Evolutionary conservation across 805 yeast species (phyloP).

Genomic region (Yamadazyma scolyti): DNA sequence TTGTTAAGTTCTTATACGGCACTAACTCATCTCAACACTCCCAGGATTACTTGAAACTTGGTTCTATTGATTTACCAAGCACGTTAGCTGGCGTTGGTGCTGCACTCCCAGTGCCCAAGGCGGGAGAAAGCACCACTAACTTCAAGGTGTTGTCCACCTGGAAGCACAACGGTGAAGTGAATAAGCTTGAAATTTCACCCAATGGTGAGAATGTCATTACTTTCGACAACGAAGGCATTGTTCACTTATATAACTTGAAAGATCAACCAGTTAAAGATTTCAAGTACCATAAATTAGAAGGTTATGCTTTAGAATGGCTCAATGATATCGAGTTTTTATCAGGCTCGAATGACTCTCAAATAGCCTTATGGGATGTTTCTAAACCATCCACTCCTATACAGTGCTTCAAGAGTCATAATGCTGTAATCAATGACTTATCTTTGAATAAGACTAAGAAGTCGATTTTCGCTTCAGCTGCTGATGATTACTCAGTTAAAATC

Average conservation of each 20-base stretch:
- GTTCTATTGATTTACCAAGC: constrained; percentile 45
- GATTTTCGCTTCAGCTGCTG: constrained; percentile 68
- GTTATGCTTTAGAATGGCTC: constrained; percentile 72
- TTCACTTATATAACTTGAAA: constrained; percentile 39
- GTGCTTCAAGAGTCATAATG: constrained; percentile 47
- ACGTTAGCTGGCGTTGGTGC: constrained; percentile 39
- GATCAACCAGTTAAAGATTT: constrained; percentile 25
- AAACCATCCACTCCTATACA: constrained; percentile 44
- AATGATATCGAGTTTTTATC: constrained; percentile 46
- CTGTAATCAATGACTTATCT: constrained; percentile 64
- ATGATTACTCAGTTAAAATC: constrained; percentile 59
- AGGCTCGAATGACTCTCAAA: constrained; percentile 62
- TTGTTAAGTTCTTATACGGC: constrained; percentile 43
- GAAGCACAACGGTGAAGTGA: constrained; percentile 66
- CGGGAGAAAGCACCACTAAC: constrained; percentile 16
- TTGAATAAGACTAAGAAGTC: constrained; percentile 38
- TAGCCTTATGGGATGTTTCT: constrained; percentile 67
- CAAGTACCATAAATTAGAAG: constrained; percentile 60
- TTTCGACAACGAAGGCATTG: constrained; percentile 49
- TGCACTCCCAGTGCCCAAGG: constrained; percentile 20
- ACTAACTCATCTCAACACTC: constrained; percentile 40
- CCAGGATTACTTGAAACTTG: constrained; percentile 44
- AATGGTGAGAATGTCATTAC: constrained; percentile 48
- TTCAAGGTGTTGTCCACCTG: constrained; percentile 47
- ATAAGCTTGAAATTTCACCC: constrained; percentile 55